These are phyloP conservation scores for Backusella tuberculispora DNA, from an alignment of 192 early-diverging fungal species.

Conservation along the genomic window DNA sequence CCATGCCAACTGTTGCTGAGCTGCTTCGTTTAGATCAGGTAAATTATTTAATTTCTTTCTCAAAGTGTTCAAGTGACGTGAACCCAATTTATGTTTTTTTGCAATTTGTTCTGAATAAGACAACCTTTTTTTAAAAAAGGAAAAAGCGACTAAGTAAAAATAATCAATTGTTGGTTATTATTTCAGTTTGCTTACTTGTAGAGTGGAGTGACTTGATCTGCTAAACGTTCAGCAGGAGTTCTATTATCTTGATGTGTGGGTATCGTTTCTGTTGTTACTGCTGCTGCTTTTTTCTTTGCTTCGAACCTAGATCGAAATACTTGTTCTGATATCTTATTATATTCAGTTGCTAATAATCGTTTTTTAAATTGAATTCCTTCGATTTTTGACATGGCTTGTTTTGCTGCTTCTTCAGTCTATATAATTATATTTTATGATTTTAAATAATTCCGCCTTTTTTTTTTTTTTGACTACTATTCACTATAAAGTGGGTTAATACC, in stretches of 20 bases:
- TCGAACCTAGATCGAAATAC: slow-evolving; percentile 10
- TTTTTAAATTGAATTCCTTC: slow-evolving; percentile 27
- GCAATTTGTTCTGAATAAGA: slow-evolving; percentile 63
- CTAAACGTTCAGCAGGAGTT: slow-evolving; percentile 60
- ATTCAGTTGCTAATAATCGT: slow-evolving; percentile 15
- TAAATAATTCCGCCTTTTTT: not conserved
- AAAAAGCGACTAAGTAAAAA: not conserved
- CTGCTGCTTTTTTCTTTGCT: not conserved
- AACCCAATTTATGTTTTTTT: slow-evolving; percentile 43
- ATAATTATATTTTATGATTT: not conserved
- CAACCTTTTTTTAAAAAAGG: slow-evolving; percentile 22
- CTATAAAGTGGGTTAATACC: not conserved
- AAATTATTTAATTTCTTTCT: slow-evolving; percentile 22
- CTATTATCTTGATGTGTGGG: slow-evolving; percentile 35
- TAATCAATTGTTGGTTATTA: not conserved
- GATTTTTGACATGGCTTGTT: slow-evolving; percentile 14
- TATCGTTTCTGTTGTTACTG: not conserved
- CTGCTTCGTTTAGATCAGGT: slow-evolving; percentile 9
- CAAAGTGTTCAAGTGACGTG: slow-evolving; percentile 20
- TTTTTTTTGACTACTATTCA: not conserved
- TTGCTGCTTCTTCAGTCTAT: slow-evolving; percentile 30
- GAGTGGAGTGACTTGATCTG: slow-evolving; percentile 75
- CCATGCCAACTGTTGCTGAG: slow-evolving; percentile 37
- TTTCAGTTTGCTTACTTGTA: slow-evolving; percentile 47
- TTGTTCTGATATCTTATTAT: slow-evolving; percentile 21